Conservation (phyloP, 768 basidiomycete species). For the Agaricus subrufescens region DNA sequence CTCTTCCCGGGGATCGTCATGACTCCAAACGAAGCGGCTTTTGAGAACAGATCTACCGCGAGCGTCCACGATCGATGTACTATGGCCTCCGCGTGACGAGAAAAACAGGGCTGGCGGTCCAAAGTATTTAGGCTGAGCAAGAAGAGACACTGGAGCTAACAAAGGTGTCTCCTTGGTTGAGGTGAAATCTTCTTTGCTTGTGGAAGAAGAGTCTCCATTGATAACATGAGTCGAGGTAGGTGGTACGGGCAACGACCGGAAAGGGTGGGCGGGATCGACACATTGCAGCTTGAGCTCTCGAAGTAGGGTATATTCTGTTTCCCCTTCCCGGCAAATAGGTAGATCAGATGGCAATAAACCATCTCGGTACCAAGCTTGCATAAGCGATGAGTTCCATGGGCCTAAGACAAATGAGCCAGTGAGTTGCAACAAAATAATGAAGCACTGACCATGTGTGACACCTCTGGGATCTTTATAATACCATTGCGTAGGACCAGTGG, state of each 20-base stretch:
- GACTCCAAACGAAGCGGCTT: constrained; percentile 75
- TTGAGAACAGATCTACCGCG: constrained; percentile 81
- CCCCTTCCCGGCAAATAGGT: constrained; percentile 75
- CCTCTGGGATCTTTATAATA: constrained; percentile 82
- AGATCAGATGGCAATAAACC: constrained; percentile 78
- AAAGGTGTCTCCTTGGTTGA: constrained; percentile 47
- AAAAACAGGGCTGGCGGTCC: constrained; percentile 86
- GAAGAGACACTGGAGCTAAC: constrained; percentile 67
- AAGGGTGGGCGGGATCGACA: constrained; percentile 79
- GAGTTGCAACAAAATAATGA: constrained; percentile 9
- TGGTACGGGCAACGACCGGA: constrained; percentile 34
- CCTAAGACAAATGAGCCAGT: constrained; percentile 36
- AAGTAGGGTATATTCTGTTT: constrained; percentile 59
- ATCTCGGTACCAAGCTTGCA: constrained; percentile 89
- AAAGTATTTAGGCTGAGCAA: constrained; percentile 76
- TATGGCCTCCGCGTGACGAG: constrained; percentile 86
- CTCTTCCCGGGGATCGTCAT: constrained; percentile 50
- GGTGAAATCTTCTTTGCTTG: constrained; percentile 16
- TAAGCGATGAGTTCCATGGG: constrained; percentile 82
- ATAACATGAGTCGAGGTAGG: constrained; percentile 17
- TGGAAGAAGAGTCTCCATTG: constrained; percentile 25
- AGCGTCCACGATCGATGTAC: constrained; percentile 84
- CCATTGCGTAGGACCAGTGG: constrained; percentile 70
- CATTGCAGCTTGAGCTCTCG: constrained; percentile 75
- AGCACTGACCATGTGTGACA: constrained; percentile 63